Percentiles rank a stretch among this genome's conserved stretches.
phyloP scores from a whole-genome alignment of 768 basidiomycete species.

The Steccherinum ochraceum region DNA sequence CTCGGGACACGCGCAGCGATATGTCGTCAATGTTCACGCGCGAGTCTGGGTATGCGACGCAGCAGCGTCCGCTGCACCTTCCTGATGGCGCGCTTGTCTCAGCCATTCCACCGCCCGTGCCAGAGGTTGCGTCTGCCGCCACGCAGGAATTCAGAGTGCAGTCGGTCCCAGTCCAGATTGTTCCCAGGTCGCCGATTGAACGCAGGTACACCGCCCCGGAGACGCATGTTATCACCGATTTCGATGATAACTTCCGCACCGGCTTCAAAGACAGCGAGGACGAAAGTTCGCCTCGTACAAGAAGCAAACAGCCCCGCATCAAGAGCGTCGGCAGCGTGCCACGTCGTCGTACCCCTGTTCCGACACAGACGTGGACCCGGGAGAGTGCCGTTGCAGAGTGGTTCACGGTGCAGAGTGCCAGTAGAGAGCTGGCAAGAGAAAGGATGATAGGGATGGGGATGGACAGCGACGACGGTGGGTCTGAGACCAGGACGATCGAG shows the following conservation, averaged over 20 bases:
- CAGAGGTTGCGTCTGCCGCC: no score
- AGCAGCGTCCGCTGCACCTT: no score
- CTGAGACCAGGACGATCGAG: not conserved
- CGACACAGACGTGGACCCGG: conserved; percentile 3
- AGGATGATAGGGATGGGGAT: not conserved
- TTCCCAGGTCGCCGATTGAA: not conserved
- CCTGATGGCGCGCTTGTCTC: no score
- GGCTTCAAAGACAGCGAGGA: not conserved
- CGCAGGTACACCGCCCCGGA: not conserved
- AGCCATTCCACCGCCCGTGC: no score
- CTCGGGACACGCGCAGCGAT: not conserved
- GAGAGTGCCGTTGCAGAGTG: conserved; percentile 6
- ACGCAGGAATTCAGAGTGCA: no score
- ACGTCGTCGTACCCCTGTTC: conserved; percentile 8
- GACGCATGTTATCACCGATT: not conserved
- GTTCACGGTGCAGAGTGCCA: not conserved
- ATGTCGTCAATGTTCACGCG: no score
- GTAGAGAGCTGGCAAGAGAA: not conserved
- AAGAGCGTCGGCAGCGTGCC: conserved; percentile 13
- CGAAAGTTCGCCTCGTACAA: not conserved
- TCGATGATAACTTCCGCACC: not conserved
- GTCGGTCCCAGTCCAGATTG: no score
- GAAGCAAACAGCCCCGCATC: not conserved
- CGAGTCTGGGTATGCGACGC: no score
- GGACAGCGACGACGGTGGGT: not conserved